Conservation (phyloP, 129 eudicot genomes). For the Daucus carota region DNA sequence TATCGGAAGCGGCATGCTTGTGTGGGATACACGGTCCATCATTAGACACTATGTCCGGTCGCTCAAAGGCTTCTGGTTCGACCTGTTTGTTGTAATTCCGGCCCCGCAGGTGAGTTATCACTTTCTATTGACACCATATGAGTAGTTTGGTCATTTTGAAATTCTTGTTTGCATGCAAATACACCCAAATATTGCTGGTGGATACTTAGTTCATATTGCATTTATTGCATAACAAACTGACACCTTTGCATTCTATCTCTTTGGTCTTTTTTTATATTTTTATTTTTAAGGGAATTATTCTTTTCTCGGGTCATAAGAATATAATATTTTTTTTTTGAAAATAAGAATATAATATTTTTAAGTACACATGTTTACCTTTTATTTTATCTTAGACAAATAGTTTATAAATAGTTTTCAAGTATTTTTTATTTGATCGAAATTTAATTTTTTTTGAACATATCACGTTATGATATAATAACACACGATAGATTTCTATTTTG, state of each 20-base stretch:
- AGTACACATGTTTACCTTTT: too few species aligned
- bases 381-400: too few species aligned
- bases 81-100: conserved; percentile 46
- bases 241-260: neutral
- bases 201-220: neutral
- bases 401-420: too few species aligned
- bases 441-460: too few species aligned
- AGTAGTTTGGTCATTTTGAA: neutral
- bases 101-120: conserved; percentile 39
- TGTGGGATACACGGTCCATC: conserved; percentile 49
- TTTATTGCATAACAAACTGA: neutral
- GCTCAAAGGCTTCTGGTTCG: conserved; percentile 52
- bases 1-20: conserved; percentile 54
- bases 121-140: neutral
- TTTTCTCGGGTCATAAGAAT: too few species aligned
- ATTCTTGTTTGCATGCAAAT: neutral
- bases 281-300: too few species aligned
- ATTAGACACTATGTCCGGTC: conserved; percentile 36
- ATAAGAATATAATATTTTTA: too few species aligned
- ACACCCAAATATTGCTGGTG: neutral
- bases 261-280: too few species aligned
- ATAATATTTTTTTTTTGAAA: too few species aligned
- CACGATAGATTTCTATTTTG: too few species aligned
- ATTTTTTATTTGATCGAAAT: too few species aligned
- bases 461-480: too few species aligned